Evolutionary conservation across 148 eudicot species (phyloP), one percentile per base, ranked within the genome.

Genomic region (Pharnaceum exiguum): DNA sequence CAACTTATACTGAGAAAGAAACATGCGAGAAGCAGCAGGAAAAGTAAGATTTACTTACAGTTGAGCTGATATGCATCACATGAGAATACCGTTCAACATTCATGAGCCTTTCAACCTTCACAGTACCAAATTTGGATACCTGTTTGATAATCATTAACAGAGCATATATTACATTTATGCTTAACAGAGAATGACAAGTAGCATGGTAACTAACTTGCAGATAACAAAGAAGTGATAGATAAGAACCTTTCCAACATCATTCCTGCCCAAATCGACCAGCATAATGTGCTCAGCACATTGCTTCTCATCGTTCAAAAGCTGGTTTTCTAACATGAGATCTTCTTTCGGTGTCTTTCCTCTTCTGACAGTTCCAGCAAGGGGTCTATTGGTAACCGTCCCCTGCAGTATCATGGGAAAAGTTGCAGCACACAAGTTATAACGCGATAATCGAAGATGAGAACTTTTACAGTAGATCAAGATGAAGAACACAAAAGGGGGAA

Each of bases 61-160:
- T 89, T 60, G 99, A 94, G 76, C 99, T 94, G 66, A 94, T 89
- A 70, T 94, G 99, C 99, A 94, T 94, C 77, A 94, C 96, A 71
- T 94, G 99, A 55, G 99, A 94, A 70, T 94, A 94, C 19, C 87
- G 82, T 75, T 94, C 99, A 55, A 94, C 70, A 38, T 84, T 86
- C 99, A 94, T 94, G 30, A 84, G 93, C 71, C 79, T 89, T 66
- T 89, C 99, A 45, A 94, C 99, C 27, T 84, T 80, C 67, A 94
- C 99, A 19, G 96, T 86, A 66, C 99, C 99, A 67, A 90, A 70
- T 70, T 84, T 82, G 1, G 96, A 89, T 42, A 94, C 93, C 99
- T 94, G 82, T 56, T 59, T 35, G 24, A 62, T 53, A 27, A 52
- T 7, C 54, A 45, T 16, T 35, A 50, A 44, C 55, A 63, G 57